These are phyloP conservation scores for Lindgomyces ingoldianus DNA, from an alignment of 495 filamentous ascomycete species.

Conservation along the genomic window DNA sequence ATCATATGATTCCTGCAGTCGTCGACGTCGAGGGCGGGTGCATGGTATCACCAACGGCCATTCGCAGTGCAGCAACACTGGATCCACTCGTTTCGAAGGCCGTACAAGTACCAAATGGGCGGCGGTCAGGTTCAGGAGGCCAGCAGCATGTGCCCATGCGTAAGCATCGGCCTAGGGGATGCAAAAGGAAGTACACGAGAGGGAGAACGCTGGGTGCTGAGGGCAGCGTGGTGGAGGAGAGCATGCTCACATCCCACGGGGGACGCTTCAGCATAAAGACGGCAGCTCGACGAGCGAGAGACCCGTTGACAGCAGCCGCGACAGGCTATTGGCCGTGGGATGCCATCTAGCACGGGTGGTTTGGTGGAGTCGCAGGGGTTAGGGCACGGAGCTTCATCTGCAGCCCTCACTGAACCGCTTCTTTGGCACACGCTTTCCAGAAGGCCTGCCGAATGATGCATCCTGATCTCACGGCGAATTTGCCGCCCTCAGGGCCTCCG, in stretches of 20 bases:
- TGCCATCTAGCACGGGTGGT: too few species aligned
- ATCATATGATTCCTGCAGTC: slow-evolving; percentile 9
- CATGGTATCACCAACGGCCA: slow-evolving; percentile 27
- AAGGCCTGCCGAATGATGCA: neutral
- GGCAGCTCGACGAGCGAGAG: neutral
- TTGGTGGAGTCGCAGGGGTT: neutral
- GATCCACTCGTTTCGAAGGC: slow-evolving; percentile 6
- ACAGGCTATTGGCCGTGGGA: neutral
- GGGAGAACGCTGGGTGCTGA: neutral
- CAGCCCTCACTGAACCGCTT: neutral
- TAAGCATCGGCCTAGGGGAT: neutral
- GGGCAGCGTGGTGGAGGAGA: neutral
- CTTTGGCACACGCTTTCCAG: neutral
- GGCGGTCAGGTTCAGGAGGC: too few species aligned
- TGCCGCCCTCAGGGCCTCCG: neutral
- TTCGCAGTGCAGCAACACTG: slow-evolving; percentile 7
- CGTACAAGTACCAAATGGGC: too few species aligned
- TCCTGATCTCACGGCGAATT: too few species aligned
- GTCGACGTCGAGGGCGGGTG: slow-evolving; percentile 12
- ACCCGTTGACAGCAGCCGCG: neutral
- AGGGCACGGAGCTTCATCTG: neutral
- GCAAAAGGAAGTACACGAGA: neutral
- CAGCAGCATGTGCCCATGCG: neutral
- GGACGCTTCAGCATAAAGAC: neutral
- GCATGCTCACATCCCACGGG: neutral